phyloP scores from a whole-genome alignment of 768 basidiomycete species.

The Pisolithus marmoratus region DNA sequence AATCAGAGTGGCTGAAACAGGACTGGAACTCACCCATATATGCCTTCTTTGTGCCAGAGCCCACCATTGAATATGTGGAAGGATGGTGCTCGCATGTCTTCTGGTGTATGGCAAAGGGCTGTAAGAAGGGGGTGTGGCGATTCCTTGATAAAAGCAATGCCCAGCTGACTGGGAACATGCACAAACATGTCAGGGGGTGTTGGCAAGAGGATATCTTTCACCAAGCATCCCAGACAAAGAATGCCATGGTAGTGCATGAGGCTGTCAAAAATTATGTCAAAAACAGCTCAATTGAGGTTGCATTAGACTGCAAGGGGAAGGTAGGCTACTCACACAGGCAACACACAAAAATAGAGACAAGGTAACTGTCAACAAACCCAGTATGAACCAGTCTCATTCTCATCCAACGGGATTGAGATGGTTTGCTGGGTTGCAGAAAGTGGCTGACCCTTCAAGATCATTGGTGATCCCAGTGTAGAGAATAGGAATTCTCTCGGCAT shows the following conservation, averaged over 20 bases:
- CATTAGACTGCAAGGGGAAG: constrained; percentile 1
- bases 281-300: constrained; percentile 12
- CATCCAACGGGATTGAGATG: constrained; percentile 14
- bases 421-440: constrained; percentile 21
- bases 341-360: constrained; percentile 13
- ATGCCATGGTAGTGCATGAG: neutral
- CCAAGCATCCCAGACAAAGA: neutral
- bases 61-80: neutral
- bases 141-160: constrained; percentile 21
- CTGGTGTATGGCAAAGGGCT: constrained; percentile 16
- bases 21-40: constrained; percentile 2
- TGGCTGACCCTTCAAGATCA: constrained; percentile 17
- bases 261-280: neutral
- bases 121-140: constrained; percentile 13
- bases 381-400: neutral
- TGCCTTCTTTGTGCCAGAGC: neutral
- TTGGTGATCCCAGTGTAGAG: constrained; percentile 15
- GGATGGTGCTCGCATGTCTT: constrained; percentile 18
- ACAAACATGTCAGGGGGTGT: neutral
- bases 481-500: too few relatives aligned
- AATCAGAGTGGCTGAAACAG: neutral
- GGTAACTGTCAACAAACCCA: neutral
- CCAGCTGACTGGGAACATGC: constrained; percentile 25
- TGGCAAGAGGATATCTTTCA: neutral
- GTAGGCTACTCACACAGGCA: constrained; percentile 18